Base-by-base conservation (phyloP, 192 early-diverging fungal species). In the Blastocladiella britannica region DNA sequence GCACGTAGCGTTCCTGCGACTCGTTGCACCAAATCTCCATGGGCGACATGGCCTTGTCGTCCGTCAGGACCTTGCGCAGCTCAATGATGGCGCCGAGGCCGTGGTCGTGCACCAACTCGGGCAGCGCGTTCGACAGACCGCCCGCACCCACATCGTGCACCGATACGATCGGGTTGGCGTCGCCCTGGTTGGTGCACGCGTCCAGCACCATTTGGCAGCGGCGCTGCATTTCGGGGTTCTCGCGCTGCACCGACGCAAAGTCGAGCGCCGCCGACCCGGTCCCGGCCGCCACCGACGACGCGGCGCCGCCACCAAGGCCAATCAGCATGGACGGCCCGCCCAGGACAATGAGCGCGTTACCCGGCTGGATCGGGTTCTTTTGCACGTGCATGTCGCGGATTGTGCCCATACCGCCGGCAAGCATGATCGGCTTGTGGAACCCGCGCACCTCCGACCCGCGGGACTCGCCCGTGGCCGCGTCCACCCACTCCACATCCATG, bases 21-120 rank as follows among this genome's bases (percentile, higher is more conserved):
- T 99, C 96, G 52, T 99, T 99, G 73, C 96, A 99, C 96, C 96
- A 99, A 52, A 99, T 93, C 67, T 97, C 96, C 96, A 99, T 96
- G n/a, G 96, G 96, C 53, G 87, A 90, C 86, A 99, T 85, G 54
- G 82, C 68, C 9, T 81, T 74, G 60, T 99, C 96, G 62, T 88
- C 92, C 58, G 78, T 82, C 24, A 86, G 90, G 53, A 99, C 83
- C 30, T 86, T 79, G 29, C 93, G 86, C 28, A 99, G 67, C 72
- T 95, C 83, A 66, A 99, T 87, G 4, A 69, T 56, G 28, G 91
- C 93, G 55, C 96, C 96, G 26, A 92, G 80, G 55, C 79, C 81
- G 55, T 82, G 74, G 70, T 97, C 96, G 67, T 99, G 87, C 26
- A 99, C 96, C 58, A 97, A 83, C 74, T 99, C 96, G 25, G 96